These are phyloP conservation scores for Chlamydomonas reinhardtii DNA, from an alignment of 163 green algal genomes.

Conservation along the genomic window DNA sequence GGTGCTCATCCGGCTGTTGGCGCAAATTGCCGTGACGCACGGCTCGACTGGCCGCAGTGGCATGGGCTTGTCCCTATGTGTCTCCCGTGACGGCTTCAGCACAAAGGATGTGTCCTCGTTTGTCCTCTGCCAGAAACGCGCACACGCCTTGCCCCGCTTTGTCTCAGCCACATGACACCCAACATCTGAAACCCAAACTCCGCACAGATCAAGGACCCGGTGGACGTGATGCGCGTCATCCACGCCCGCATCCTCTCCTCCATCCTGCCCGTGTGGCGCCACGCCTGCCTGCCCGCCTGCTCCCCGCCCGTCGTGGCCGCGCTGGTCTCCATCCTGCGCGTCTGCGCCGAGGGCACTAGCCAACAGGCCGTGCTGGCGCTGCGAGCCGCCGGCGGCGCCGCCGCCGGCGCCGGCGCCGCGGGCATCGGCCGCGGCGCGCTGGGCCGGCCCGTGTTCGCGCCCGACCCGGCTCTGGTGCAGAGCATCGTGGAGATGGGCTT, in stretches of 20 bases:
- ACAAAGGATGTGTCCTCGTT: no score
- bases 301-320: conserved; percentile 36
- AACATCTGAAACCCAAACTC: no score
- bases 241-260: conserved; percentile 30
- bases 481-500: conserved; percentile 95
- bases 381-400: neutral
- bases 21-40: no score
- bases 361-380: conserved; percentile 32
- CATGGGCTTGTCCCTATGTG: no score
- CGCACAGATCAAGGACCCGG: conserved; percentile 49
- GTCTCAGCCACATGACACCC: no score
- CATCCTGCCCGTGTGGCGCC: conserved; percentile 48
- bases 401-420: neutral
- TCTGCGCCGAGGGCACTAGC: conserved; percentile 49
- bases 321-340: conserved; percentile 46
- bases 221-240: conserved; percentile 38
- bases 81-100: no score
- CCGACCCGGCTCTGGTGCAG: conserved; percentile 71
- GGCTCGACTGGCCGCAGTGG: no score
- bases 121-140: no score
- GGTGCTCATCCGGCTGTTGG: no score
- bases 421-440: conserved; percentile 1
- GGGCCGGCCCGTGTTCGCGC: conserved; percentile 27
- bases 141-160: no score
- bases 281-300: conserved; percentile 29